Percentiles rank a stretch among this genome's conserved stretches.
Conservation (phyloP, 371 early-diverging fungal species). For the Mucor irregularis region DNA sequence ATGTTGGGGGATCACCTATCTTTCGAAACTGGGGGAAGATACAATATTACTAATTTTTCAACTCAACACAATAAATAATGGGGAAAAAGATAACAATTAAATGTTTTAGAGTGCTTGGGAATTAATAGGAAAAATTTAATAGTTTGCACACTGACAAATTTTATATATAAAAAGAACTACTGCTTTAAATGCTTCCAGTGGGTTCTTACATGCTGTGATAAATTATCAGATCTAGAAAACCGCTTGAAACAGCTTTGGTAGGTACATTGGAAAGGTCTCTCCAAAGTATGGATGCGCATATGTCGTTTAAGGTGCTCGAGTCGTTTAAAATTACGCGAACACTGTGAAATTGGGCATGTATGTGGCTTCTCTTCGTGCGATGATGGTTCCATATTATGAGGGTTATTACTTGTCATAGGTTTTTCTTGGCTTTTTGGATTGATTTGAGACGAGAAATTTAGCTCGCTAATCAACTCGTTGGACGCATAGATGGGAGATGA, state of each 20-base stretch:
- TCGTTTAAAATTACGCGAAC: constrained; percentile 71
- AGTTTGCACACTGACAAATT: neutral
- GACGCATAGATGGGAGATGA: neutral
- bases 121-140: neutral
- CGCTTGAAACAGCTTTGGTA: constrained; percentile 71
- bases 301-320: constrained; percentile 90
- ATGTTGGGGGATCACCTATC: constrained; percentile 19
- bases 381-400: neutral
- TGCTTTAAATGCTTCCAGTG: constrained; percentile 47
- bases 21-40: no score
- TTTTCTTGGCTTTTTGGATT: neutral
- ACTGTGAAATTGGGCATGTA: constrained; percentile 53
- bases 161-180: constrained; percentile 1
- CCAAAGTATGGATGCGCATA: constrained; percentile 83
- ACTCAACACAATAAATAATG: neutral
- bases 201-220: constrained; percentile 63
- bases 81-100: neutral
- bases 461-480: no score
- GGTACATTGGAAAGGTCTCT: constrained; percentile 73
- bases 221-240: constrained; percentile 82
- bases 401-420: neutral
- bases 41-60: no score
- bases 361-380: constrained; percentile 39
- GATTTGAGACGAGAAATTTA: no score
- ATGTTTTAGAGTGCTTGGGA: neutral